Conservation (phyloP, 164 flowering plant genomes). For the Sextonia rubra region DNA sequence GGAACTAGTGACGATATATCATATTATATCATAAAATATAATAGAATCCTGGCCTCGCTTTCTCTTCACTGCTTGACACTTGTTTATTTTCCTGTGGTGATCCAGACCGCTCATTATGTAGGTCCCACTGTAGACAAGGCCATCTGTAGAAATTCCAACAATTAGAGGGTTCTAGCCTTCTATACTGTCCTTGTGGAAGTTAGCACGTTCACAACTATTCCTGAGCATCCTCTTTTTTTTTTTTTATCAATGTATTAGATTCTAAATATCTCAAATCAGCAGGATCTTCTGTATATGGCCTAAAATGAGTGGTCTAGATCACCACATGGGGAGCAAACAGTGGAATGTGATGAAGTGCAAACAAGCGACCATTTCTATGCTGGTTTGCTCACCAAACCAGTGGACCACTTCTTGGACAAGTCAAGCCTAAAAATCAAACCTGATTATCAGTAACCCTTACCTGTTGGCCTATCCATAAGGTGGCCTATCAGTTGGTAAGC, state of each 20-base stretch:
- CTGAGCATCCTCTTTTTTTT: not conserved
- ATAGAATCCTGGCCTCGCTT: too few relatives aligned
- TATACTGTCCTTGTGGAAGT: not conserved
- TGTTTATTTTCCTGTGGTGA: not conserved
- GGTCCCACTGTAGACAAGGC: not conserved
- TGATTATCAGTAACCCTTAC: too few relatives aligned
- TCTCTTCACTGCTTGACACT: too few relatives aligned
- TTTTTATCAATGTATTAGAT: not conserved
- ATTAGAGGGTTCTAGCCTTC: not conserved
- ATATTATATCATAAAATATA: too few relatives aligned
- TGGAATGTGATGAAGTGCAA: not conserved
- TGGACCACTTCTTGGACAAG: too few relatives aligned
- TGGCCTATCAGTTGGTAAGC: not conserved
- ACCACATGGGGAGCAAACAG: not conserved
- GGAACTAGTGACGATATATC: too few relatives aligned
- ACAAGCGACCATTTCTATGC: too few relatives aligned
- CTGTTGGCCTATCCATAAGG: not conserved
- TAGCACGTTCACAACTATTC: not conserved
- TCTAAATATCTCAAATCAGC: not conserved
- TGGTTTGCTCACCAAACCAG: too few relatives aligned
- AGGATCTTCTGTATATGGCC: not conserved
- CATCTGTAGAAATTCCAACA: not conserved
- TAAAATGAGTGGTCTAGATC: not conserved
- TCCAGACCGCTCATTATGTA: not conserved
- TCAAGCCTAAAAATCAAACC: too few relatives aligned